These are phyloP conservation scores for Hymenoscyphus occultus DNA, from an alignment of 2,329 filamentous ascomycete genomes.

Conservation along the genomic window DNA sequence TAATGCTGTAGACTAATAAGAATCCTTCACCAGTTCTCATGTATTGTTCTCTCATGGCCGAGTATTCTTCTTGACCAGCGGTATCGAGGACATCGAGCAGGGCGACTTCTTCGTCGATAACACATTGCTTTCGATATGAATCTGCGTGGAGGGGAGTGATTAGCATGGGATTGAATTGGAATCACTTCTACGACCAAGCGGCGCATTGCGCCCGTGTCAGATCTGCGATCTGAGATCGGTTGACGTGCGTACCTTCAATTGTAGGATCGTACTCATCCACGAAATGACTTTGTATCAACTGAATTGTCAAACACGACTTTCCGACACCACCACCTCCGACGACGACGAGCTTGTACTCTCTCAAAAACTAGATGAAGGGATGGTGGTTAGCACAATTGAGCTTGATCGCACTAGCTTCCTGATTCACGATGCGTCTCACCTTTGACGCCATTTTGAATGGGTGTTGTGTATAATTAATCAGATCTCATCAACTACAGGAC, in stretches of 20 bases:
- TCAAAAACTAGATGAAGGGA: constrained; percentile 60
- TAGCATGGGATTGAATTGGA: not conserved
- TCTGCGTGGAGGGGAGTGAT: constrained; percentile 52
- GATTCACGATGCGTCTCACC: constrained; percentile 27
- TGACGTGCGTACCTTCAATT: constrained; percentile 75
- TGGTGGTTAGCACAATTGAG: constrained; percentile 22
- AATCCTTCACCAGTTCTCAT: constrained; percentile 99
- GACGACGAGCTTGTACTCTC: constrained; percentile 95
- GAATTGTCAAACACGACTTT: constrained; percentile 98
- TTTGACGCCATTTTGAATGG: constrained; percentile 39
- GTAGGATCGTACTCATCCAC: constrained; percentile 99
- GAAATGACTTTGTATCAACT: constrained; percentile 87
- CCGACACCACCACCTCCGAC: constrained; percentile 97
- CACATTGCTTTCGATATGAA: constrained; percentile 99
- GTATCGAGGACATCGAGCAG: constrained; percentile 98
- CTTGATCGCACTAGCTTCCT: not conserved
- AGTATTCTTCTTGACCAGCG: constrained; percentile 98
- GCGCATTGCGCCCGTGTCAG: constrained; percentile 8
- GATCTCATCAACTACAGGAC: constrained; percentile 23
- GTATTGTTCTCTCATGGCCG: constrained; percentile 98
- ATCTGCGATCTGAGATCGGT: not conserved
- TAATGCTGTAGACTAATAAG: constrained; percentile 97
- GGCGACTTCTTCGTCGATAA: constrained; percentile 97
- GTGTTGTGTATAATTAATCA: constrained; percentile 17
- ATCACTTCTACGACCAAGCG: not conserved